Percentiles rank a stretch among this genome's conserved stretches.
phyloP scores from a whole-genome alignment of 176 grass and related monocot genomes.

The Cocos nucifera region DNA sequence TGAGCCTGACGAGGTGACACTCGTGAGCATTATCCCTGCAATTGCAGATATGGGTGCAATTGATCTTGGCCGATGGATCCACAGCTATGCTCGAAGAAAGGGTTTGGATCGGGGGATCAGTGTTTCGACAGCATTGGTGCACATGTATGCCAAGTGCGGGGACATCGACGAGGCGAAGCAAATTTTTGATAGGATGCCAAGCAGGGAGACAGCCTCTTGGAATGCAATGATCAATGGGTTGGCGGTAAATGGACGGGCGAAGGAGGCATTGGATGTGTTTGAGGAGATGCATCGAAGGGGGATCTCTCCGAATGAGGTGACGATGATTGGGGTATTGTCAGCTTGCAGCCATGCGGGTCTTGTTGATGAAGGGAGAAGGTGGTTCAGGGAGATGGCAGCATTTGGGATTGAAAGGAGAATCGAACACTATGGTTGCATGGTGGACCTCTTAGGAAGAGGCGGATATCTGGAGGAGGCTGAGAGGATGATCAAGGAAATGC shows the following conservation, averaged over 20 bases:
- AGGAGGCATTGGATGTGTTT: conserved; percentile 8
- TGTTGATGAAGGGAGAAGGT: conserved; percentile 11
- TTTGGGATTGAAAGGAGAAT: conserved; percentile 4
- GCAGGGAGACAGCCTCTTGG: conserved; percentile 12
- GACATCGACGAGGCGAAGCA: conserved; percentile 3
- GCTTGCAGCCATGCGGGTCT: conserved; percentile 22
- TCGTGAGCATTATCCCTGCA: conserved; percentile 20
- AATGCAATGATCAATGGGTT: conserved; percentile 25
- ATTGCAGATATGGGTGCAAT: conserved; percentile 16
- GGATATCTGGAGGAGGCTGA: conserved; percentile 19
- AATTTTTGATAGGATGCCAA: conserved; percentile 3
- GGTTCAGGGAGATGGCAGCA: conserved; percentile 22
- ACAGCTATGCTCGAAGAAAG: conserved; percentile 16
- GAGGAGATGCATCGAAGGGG: conserved; percentile 9
- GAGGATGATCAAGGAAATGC: conserved; percentile 20
- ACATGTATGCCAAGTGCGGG: conserved; percentile 23
- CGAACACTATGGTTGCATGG: conserved; percentile 26
- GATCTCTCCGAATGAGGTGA: conserved; percentile 9
- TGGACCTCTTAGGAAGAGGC: conserved; percentile 21
- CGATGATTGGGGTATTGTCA: conserved; percentile 14
- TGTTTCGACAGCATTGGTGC: conserved; percentile 11
- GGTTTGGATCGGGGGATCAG: conserved; percentile 12
- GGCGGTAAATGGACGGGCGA: conserved; percentile 11
- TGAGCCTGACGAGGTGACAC: conserved; percentile 14
- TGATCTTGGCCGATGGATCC: conserved; percentile 21